Evolutionary conservation across 768 basidiomycete genomes (phyloP), one percentile per base, ranked within the genome.

Genomic region (Termitomyces sp.): DNA sequence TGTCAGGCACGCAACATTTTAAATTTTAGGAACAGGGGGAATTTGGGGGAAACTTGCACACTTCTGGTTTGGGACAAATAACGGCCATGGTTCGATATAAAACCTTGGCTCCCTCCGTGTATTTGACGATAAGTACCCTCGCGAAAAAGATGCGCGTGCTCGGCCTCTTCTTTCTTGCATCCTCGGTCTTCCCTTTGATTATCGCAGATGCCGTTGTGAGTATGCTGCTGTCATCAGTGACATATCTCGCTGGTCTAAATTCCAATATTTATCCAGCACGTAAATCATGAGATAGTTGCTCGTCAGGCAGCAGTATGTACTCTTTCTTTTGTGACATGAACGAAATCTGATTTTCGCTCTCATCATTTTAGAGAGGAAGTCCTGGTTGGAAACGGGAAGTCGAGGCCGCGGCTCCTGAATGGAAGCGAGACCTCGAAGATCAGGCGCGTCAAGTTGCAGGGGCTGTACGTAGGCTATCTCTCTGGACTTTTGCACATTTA

Each of bases 131-230:
- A 53, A 56, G 31, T 62, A 58, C 51, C 60, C 57, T 58, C 15
- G 49, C 29, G 46, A 34, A 37, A 58, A 65, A 62, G 36, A 73
- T 75, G 73, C 73, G 71, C 48, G 55, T 73, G 52, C 53, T 68
- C 53, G 61, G 62, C 54, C 37, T 67, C 28, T 44, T 68, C 33
- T 54, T 71, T 16, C 46, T 66, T 46, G 52, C 67, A 37, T 60
- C 69, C 22, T 69, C 71, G 39, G 63, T 60, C 15, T 54, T 69
- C 48, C 59, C 64, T 50, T 53, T 69, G 9, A 61, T 64, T n/a
- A 26, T 55, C 49, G 70, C 71, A 26, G 57, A 63, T 12, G 65
- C 68, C 45, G 48, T 64, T 48, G 73, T 70, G 47, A 67, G 71
- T 65, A 41, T 45, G 31, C 15, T 45, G 34, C 37, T 57, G n/a